Conservation (phyloP, 179 eudicot species). For the Beta corolliflora region DNA sequence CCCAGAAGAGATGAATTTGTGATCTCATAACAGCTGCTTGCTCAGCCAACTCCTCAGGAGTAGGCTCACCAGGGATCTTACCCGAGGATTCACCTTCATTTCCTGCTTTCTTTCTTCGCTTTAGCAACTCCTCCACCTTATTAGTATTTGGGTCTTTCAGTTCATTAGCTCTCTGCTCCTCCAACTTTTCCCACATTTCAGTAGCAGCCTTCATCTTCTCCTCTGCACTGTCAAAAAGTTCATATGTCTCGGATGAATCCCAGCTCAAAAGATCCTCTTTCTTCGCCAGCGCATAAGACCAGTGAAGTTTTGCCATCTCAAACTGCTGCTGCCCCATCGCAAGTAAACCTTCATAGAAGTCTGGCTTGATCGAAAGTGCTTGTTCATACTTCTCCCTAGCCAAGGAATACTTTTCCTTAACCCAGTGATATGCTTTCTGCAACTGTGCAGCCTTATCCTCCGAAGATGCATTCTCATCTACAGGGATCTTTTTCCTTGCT, state of each 20-base stretch:
- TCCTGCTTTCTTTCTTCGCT: conserved; percentile 65
- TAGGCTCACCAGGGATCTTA: conserved; percentile 52
- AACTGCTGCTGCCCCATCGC: conserved; percentile 96
- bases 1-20: conserved; percentile 96
- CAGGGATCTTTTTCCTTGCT: conserved; percentile 83
- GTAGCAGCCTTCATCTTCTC: conserved; percentile 87
- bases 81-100: conserved; percentile 50
- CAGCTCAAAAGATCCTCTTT: conserved; percentile 77
- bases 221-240: conserved; percentile 77
- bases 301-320: conserved; percentile 96
- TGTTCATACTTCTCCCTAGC: conserved; percentile 88
- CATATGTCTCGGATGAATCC: conserved; percentile 68
- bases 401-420: conserved; percentile 74
- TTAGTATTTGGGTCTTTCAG: conserved; percentile 61
- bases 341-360: conserved; percentile 84
- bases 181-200: conserved; percentile 91
- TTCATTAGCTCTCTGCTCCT: conserved; percentile 83
- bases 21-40: conserved; percentile 91
- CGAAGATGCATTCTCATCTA: conserved; percentile 68
- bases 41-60: conserved; percentile 88
- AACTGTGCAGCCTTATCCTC: conserved; percentile 66
- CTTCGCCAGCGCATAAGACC: conserved; percentile 82
- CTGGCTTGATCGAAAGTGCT: conserved; percentile 79
- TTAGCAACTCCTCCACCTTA: conserved; percentile 64
- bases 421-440: conserved; percentile 85